Percentiles rank a stretch among this genome's conserved stretches.
phyloP scores from a whole-genome alignment of 148 eudicot genomes.

The Rhododendron kiyosumense region DNA sequence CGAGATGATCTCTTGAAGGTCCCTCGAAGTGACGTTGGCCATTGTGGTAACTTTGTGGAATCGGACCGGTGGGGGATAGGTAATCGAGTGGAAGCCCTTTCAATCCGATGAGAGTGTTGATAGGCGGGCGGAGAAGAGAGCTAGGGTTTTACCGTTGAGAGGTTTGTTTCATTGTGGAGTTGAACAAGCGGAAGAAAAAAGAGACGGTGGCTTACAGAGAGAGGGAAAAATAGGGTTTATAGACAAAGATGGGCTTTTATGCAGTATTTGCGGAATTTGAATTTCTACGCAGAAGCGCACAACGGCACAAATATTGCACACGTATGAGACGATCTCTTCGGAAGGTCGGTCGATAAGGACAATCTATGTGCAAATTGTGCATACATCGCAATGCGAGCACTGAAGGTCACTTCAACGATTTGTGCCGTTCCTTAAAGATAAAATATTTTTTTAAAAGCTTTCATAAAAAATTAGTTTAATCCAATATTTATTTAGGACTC shows the following conservation, averaged over 20 bases:
- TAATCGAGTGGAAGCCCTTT: neutral
- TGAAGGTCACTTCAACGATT: too few species aligned
- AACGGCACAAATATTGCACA: too few species aligned
- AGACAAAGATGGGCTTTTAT: neutral
- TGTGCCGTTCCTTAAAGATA: too few species aligned
- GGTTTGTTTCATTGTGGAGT: neutral
- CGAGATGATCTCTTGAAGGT: slow-evolving; percentile 64
- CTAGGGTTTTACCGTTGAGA: slow-evolving; percentile 8
- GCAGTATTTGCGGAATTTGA: neutral
- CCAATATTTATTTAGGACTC: too few species aligned
- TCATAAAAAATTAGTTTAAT: too few species aligned
- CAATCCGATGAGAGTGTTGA: neutral
- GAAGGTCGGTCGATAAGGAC: too few species aligned
- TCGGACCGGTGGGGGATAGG: neutral
- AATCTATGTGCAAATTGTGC: too few species aligned
- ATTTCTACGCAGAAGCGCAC: too few species aligned
- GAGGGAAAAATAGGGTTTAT: neutral
- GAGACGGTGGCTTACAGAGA: neutral
- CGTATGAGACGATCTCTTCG: too few species aligned
- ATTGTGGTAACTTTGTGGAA: slow-evolving; percentile 14
- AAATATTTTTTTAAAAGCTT: too few species aligned
- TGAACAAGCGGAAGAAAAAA: neutral
- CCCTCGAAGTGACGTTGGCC: slow-evolving; percentile 55
- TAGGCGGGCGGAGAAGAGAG: neutral
- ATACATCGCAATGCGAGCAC: too few species aligned